Conservation (phyloP, 495 filamentous ascomycete species). For the Margaritispora aquatica region DNA sequence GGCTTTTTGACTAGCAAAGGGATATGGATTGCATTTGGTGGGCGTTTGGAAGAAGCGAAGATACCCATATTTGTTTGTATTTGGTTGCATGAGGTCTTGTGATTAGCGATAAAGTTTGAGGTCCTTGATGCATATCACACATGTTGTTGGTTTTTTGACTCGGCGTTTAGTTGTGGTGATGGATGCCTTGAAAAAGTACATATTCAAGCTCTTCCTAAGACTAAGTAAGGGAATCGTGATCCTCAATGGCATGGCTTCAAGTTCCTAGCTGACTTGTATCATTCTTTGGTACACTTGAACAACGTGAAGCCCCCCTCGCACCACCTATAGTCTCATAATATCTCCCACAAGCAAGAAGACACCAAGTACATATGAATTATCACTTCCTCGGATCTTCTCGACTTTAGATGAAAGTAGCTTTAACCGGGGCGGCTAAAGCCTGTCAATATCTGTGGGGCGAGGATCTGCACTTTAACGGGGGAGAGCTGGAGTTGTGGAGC, state of each 20-base stretch:
- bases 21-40: neutral
- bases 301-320: no score
- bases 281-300: no score
- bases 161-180: no score
- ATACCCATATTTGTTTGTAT: conserved; percentile 9
- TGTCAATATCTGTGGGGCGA: neutral
- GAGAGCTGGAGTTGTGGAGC: neutral
- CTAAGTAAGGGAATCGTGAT: no score
- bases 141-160: neutral
- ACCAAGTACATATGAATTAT: no score
- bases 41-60: neutral
- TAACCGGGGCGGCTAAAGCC: neutral
- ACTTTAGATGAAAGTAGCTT: neutral
- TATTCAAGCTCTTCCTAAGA: no score
- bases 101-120: neutral
- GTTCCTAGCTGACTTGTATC: no score
- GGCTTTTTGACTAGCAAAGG: conserved; percentile 4
- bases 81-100: neutral
- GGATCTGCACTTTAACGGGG: neutral
- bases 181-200: no score
- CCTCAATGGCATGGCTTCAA: no score
- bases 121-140: neutral
- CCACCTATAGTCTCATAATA: no score
- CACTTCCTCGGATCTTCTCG: no score
- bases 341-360: no score